A percentile compares a stretch with the other conserved stretches of the same genome.
Evolutionary conservation across 2,329 filamentous ascomycete genomes (phyloP).

Genomic region (Alternaria hordeiaustralica): DNA sequence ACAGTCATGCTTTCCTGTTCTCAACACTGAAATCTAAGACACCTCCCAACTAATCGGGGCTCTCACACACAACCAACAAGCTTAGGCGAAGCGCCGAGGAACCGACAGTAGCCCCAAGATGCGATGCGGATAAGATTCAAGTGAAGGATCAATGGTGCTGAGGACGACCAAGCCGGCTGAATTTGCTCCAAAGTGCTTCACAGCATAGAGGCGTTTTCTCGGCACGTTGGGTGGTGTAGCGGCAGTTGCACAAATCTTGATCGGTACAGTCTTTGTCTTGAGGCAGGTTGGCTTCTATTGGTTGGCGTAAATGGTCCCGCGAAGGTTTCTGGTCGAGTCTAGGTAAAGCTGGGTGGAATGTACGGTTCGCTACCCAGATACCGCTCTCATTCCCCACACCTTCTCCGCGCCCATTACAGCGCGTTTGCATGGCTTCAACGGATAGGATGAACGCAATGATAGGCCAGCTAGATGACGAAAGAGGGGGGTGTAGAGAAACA

Average conservation of each 20-base stretch:
- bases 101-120: neutral
- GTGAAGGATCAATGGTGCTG: neutral
- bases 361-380: neutral
- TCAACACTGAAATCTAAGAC: neutral
- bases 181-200: slow-evolving; percentile 14
- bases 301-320: neutral
- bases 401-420: neutral
- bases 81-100: neutral
- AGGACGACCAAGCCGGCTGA: slow-evolving; percentile 3
- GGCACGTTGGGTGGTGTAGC: neutral
- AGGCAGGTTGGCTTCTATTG: neutral
- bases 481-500: slow-evolving; percentile 5
- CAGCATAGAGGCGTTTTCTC: slow-evolving; percentile 8
- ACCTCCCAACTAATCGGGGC: neutral
- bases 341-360: neutral
- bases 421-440: neutral
- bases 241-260: neutral
- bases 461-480: neutral
- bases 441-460: neutral
- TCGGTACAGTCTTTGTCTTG: neutral
- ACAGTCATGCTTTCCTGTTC: neutral
- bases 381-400: neutral
- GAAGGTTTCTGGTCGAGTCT: neutral
- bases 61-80: neutral
- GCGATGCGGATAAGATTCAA: neutral